phyloP scores from a whole-genome alignment of 805 yeast genomes.

The Candida parachauliodes region DNA sequence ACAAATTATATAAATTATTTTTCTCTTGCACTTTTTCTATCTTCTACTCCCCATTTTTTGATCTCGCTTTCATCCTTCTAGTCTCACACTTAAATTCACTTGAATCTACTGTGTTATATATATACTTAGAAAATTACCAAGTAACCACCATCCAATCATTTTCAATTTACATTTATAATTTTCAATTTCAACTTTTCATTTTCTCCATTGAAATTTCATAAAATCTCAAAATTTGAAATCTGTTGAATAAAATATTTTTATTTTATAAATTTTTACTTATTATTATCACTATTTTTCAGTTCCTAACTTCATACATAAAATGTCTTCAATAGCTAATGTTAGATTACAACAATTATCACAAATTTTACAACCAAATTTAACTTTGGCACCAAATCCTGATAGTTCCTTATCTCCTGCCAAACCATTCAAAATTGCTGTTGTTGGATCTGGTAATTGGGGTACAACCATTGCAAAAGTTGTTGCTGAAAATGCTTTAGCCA shows the following conservation, averaged over 20 bases:
- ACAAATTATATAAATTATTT: too few species aligned
- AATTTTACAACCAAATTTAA: constrained; percentile 18
- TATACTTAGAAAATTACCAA: too few species aligned
- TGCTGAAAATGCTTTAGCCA: constrained; percentile 40
- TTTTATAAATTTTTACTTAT: neutral
- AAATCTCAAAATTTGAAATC: too few species aligned
- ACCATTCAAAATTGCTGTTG: constrained; percentile 36
- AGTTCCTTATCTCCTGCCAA: constrained; percentile 17
- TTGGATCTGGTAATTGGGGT: constrained; percentile 49
- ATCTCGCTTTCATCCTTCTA: too few species aligned
- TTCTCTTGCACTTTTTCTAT: too few species aligned
- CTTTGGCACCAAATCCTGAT: constrained; percentile 2
- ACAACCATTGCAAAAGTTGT: constrained; percentile 44
- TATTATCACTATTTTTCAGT: neutral
- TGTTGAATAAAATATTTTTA: neutral
- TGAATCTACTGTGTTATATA: too few species aligned
- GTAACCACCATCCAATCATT: too few species aligned
- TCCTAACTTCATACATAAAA: neutral
- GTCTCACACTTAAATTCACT: too few species aligned
- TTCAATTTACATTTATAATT: too few species aligned
- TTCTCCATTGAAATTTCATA: too few species aligned
- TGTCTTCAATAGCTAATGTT: constrained; percentile 14
- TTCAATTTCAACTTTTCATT: too few species aligned
- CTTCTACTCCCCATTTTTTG: too few species aligned
- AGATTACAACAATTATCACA: constrained; percentile 29